A percentile compares a stretch with the other conserved stretches of the same genome.
phyloP scores from a whole-genome alignment of 352 stramenopile species.

The Phytophthora idaei region DNA sequence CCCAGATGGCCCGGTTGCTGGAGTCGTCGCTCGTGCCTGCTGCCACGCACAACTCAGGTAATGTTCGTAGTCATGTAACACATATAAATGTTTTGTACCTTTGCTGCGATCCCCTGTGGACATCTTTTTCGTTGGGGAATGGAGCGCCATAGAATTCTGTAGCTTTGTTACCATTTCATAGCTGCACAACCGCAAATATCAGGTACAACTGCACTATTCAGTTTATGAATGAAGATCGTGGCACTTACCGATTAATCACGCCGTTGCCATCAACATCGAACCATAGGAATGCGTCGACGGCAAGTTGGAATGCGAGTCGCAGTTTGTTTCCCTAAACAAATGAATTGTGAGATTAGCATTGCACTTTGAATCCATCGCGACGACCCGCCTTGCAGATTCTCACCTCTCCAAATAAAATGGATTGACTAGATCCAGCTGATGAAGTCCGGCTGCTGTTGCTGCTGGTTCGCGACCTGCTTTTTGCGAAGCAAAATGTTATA shows the following conservation, averaged over 20 bases:
- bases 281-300: slow-evolving; percentile 85
- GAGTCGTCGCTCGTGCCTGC: slow-evolving; percentile 46
- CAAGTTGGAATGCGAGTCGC: slow-evolving; percentile 78
- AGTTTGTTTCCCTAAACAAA: slow-evolving; percentile 77
- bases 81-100: slow-evolving; percentile 15
- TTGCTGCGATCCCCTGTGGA: slow-evolving; percentile 38
- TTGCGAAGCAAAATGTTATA: not conserved
- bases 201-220: not conserved
- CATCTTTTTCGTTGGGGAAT: slow-evolving; percentile 84
- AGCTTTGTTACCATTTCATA: slow-evolving; percentile 70
- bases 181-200: slow-evolving; percentile 27
- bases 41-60: not conserved
- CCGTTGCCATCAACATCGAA: slow-evolving; percentile 85
- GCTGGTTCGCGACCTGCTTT: slow-evolving; percentile 16
- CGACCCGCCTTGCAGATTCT: not conserved
- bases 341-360: not conserved
- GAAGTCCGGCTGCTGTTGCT: slow-evolving; percentile 17
- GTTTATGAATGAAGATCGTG: not conserved
- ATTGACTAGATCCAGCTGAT: slow-evolving; percentile 21
- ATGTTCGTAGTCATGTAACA: not conserved
- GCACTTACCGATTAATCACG: slow-evolving; percentile 69
- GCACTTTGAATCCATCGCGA: not conserved
- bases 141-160: slow-evolving; percentile 62
- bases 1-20: slow-evolving; percentile 77
- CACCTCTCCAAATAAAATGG: slow-evolving; percentile 77